phyloP scores from a whole-genome alignment of 371 early-diverging fungal species.

The Fennellomyces sp. region DNA sequence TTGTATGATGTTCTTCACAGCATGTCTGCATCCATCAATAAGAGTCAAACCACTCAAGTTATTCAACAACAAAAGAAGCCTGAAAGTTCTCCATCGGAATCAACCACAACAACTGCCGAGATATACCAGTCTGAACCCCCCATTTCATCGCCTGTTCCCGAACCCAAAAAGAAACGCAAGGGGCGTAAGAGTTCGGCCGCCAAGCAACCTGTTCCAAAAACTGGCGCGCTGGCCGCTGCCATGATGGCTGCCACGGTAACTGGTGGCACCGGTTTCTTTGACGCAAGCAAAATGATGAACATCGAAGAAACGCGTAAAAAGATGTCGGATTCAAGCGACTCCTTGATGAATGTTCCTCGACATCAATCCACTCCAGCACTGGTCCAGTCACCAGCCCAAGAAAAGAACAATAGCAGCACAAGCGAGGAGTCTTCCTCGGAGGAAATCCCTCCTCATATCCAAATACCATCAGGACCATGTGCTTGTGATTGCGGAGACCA shows the following conservation, averaged over 20 bases:
- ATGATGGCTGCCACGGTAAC: slow-evolving; percentile 58
- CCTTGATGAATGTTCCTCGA: background rate
- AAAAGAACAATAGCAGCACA: background rate
- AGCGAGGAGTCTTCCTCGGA: slow-evolving; percentile 9
- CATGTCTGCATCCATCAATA: slow-evolving; percentile 37
- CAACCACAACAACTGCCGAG: slow-evolving; percentile 15
- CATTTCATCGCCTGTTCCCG: slow-evolving; percentile 16
- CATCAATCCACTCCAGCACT: background rate
- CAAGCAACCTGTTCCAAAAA: slow-evolving; percentile 34
- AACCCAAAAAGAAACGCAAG: slow-evolving; percentile 33
- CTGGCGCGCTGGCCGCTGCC: slow-evolving; percentile 52
- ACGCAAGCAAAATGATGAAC: slow-evolving; percentile 24
- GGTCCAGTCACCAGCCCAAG: background rate
- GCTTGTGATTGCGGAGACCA: slow-evolving; percentile 71
- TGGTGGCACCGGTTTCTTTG: slow-evolving; percentile 47
- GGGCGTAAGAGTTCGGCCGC: slow-evolving; percentile 35
- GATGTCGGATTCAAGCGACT: background rate
- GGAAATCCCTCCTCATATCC: slow-evolving; percentile 42
- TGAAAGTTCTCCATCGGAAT: background rate
- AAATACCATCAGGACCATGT: slow-evolving; percentile 51
- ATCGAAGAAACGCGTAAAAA: slow-evolving; percentile 16
- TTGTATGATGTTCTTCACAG: slow-evolving; percentile 45
- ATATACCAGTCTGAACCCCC: slow-evolving; percentile 20
- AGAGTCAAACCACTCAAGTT: slow-evolving; percentile 26
- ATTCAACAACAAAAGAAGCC: background rate